A percentile compares a stretch with the other conserved stretches of the same genome.
Conservation (phyloP, 1,139 yeast species). For the Protomyces gravidus region DNA sequence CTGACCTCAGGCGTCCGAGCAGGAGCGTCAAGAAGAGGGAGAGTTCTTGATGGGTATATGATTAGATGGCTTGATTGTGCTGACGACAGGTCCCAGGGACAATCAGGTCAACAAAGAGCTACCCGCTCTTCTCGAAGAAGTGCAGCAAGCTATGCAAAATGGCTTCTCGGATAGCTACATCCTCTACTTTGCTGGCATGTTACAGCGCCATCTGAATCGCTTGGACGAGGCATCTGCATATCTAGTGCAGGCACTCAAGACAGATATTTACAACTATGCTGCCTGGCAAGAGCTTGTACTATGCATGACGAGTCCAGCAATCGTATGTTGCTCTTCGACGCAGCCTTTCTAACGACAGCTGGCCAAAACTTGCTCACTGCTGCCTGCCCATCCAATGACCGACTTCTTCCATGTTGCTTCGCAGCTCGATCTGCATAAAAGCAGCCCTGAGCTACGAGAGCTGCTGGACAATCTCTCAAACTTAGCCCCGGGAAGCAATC, state of each 20-base stretch:
- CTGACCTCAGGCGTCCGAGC: slow-evolving; percentile 65
- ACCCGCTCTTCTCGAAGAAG: slow-evolving; percentile 39
- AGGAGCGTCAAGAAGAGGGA: slow-evolving; percentile 63
- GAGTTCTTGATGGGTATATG: slow-evolving; percentile 53
- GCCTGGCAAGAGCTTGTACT: slow-evolving; percentile 81
- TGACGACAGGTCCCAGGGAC: slow-evolving; percentile 43
- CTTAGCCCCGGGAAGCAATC: slow-evolving; percentile 67
- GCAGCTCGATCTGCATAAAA: slow-evolving; percentile 76
- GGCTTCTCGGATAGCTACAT: slow-evolving; percentile 53
- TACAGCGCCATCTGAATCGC: slow-evolving; percentile 34
- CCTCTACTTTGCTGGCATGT: slow-evolving; percentile 51
- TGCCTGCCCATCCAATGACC: slow-evolving; percentile 51
- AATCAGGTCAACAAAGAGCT: slow-evolving; percentile 40
- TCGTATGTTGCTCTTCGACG: slow-evolving; percentile 40
- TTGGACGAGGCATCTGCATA: slow-evolving; percentile 31
- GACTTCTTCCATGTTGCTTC: slow-evolving; percentile 65
- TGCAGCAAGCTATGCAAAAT: slow-evolving; percentile 35
- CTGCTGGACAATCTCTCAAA: slow-evolving; percentile 49
- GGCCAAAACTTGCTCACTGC: slow-evolving; percentile 31
- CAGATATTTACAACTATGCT: slow-evolving; percentile 61
- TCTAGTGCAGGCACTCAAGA: slow-evolving; percentile 47
- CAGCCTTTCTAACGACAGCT: slow-evolving; percentile 4
- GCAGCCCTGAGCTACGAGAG: slow-evolving; percentile 50
- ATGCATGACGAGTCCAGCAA: slow-evolving; percentile 45
- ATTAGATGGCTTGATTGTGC: background rate